Evolutionary conservation across 225 moss, liverwort and hornwort species (phyloP).

Genomic region (Marchantia paleacea): DNA sequence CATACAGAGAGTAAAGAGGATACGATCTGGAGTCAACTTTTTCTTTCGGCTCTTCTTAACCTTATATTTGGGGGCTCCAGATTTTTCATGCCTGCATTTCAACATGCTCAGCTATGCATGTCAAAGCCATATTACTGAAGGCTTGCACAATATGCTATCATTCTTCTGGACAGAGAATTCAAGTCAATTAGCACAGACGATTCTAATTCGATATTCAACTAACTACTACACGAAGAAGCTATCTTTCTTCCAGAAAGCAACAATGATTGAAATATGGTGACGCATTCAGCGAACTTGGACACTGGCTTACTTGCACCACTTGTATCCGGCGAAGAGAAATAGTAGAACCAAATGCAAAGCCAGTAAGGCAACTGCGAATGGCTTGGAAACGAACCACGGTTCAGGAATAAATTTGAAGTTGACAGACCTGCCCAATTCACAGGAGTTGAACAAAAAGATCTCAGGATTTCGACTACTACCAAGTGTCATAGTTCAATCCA

Average conservation of each 20-base stretch:
- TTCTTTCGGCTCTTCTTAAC: constrained; percentile 8
- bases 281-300: neutral
- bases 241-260: too few species aligned
- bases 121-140: neutral
- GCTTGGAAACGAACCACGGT: constrained; percentile 69
- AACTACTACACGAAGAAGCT: too few species aligned
- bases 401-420: constrained; percentile 96
- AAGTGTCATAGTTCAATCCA: too few species aligned
- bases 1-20: constrained; percentile 12
- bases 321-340: constrained; percentile 66
- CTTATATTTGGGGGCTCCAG: constrained; percentile 34
- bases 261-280: too few species aligned
- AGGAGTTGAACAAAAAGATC: neutral
- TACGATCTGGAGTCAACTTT: constrained; percentile 38
- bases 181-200: too few species aligned
- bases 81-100: constrained; percentile 64
- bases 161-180: too few species aligned
- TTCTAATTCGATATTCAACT: too few species aligned
- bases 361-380: constrained; percentile 63
- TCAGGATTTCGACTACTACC: neutral
- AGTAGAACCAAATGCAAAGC: constrained; percentile 67
- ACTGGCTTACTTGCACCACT: constrained; percentile 82
- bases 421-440: constrained; percentile 66
- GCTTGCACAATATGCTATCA: too few species aligned
- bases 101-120: neutral